Percentiles rank a stretch among this genome's conserved stretches.
phyloP scores from a whole-genome alignment of 768 basidiomycete species.

The Auricularia heimuer region DNA sequence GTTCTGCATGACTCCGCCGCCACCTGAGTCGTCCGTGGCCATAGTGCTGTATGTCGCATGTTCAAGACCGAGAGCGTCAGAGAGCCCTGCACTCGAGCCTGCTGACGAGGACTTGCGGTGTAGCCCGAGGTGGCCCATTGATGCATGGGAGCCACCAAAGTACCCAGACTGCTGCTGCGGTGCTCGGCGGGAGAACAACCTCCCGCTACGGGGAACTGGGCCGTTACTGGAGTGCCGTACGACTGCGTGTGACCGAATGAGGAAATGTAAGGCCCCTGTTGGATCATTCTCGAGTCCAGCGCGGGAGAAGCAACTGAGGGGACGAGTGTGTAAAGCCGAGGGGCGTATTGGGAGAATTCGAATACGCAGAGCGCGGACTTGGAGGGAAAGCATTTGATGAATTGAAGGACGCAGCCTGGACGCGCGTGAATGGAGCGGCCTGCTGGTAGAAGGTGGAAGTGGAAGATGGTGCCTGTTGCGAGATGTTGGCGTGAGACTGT shows the following conservation, averaged over 20 bases:
- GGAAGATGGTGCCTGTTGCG: not conserved
- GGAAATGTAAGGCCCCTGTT: not conserved
- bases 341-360: slow-evolving; percentile 1
- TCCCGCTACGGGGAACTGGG: not conserved
- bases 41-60: not conserved
- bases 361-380: not conserved
- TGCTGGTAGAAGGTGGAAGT: not conserved
- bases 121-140: not conserved
- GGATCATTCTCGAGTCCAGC: not conserved
- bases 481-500: not conserved
- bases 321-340: not conserved
- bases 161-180: not conserved
- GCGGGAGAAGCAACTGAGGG: not conserved
- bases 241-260: not conserved
- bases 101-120: not conserved
- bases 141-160: not conserved
- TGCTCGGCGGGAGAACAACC: not conserved
- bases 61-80: not conserved
- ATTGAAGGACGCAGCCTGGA: not conserved
- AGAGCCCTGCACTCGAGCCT: not conserved
- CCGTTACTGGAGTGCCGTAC: not conserved
- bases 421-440: not conserved
- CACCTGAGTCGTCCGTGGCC: not conserved
- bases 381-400: not conserved
- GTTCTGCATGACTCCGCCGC: not conserved